Base-by-base conservation (phyloP, 2,329 filamentous ascomycete species). In the Fusarium domesticum region DNA sequence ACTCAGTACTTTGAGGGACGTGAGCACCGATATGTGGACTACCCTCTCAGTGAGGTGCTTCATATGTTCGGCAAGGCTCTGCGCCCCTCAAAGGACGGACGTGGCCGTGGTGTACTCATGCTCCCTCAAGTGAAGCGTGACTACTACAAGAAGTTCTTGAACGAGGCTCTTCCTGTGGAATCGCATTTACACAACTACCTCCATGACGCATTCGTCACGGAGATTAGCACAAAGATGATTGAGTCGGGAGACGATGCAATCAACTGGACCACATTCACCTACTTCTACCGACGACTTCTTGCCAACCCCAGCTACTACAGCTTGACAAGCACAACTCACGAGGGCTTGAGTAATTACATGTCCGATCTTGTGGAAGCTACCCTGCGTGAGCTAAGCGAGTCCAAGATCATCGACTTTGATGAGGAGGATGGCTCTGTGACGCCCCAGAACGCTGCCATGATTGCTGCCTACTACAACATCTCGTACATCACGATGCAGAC, bases 401-500 rank as follows among this genome's bases (percentile, higher is more conserved):
- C 90, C 28, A 95, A 95, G 75, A 92, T 98, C 53, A 90, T 98
- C 56, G 91, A 97, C 58, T 80, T 96, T 37, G 92, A 97, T 54
- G 91, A 96, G 62, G 90, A 95, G 38, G 92, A 97, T 63, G 92
- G 95, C 59, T 84, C 84, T 1, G 85, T 97, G 35, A 80, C 87
- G 15, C 91, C 93, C 12, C 81, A 96, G 59, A 97, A 98, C 66
- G 87, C 92, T 3, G 93, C 93, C 56, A 96, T 96, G 88, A 97
- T 98, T 62, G 90, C 89, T 8, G 90, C 93, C 2, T 97, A 98
- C 76, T 98, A 98, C 78, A 97, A 96, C 69, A 96, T 98, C 62
- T 96, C 92, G 6, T 97, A 96, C 71, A 88, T 96, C 66, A 98
- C 93, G 3, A 98, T 98, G 91, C 92, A 98, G 71, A 98, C 93